Conservation (phyloP, 768 basidiomycete species). For the Roridomyces roridus region DNA sequence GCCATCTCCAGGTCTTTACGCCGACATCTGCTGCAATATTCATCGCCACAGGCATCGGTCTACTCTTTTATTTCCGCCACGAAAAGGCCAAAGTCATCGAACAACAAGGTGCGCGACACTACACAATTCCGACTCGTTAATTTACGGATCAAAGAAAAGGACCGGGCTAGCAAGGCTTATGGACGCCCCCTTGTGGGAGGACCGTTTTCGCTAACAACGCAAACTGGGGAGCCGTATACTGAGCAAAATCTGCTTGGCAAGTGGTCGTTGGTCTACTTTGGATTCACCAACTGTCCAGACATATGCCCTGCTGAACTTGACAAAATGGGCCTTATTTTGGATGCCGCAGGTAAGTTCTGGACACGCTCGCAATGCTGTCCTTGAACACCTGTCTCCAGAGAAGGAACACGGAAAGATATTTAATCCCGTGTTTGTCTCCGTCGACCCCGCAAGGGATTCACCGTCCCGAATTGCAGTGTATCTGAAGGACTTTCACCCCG, state of each 20-base stretch:
- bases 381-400: slow-evolving; percentile 50
- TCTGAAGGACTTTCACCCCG: slow-evolving; percentile 88
- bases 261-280: slow-evolving; percentile 95
- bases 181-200: slow-evolving; percentile 93
- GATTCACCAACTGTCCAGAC: slow-evolving; percentile 99
- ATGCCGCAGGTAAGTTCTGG: slow-evolving; percentile 65
- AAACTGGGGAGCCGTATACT: slow-evolving; percentile 74
- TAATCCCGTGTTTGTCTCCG: slow-evolving; percentile 93
- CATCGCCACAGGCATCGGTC: slow-evolving; percentile 77
- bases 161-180: slow-evolving; percentile 72
- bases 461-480: slow-evolving; percentile 65
- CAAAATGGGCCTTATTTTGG: slow-evolving; percentile 84
- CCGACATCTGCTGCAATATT: slow-evolving; percentile 86
- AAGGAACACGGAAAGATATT: slow-evolving; percentile 73
- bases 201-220: slow-evolving; percentile 78
- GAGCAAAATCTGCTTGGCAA: slow-evolving; percentile 86
- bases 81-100: slow-evolving; percentile 85
- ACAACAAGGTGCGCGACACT: slow-evolving; percentile 64
- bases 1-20: slow-evolving; percentile 79
- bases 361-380: background rate
- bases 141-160: slow-evolving; percentile 60
- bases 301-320: slow-evolving; percentile 98
- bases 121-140: background rate
- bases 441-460: slow-evolving; percentile 93
- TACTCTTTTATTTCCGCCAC: slow-evolving; percentile 87